Evolutionary conservation across 169 alveolate genomes (phyloP).

Genomic region (Plasmodium berghei): DNA sequence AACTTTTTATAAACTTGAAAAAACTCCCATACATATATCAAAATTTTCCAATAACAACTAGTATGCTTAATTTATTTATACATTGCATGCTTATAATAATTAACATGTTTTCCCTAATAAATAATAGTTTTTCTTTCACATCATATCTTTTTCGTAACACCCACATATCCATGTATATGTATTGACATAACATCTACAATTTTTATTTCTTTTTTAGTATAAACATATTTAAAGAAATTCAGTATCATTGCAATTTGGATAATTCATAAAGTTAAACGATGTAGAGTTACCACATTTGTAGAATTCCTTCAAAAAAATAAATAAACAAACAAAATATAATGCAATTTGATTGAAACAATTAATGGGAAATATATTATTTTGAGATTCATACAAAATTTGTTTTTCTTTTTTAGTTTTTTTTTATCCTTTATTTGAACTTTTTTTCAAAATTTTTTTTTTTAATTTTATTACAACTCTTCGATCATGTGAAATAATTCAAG

Average conservation of each 20-base stretch:
- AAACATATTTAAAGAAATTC: constrained; percentile 66
- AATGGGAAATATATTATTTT: not conserved
- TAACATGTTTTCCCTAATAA: no score
- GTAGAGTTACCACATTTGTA: no score
- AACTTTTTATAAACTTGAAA: constrained; percentile 54
- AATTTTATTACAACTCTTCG: not conserved
- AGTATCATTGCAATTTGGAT: constrained; percentile 58
- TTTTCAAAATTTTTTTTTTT: not conserved
- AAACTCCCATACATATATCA: constrained; percentile 49
- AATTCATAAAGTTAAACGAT: constrained; percentile 1
- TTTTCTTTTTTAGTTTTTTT: not conserved
- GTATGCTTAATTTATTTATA: constrained; percentile 13
- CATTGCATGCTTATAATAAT: not conserved
- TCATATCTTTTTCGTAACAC: no score
- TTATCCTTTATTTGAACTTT: not conserved
- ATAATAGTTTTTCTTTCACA: no score
- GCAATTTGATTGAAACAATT: not conserved
- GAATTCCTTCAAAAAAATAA: not conserved
- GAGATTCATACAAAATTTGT: no score
- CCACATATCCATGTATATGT: no score
- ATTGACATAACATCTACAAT: no score
- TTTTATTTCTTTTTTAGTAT: constrained; percentile 29
- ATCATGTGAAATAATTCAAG: constrained; percentile 82
- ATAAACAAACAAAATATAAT: not conserved
- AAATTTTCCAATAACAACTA: constrained; percentile 61